Percentiles rank a stretch among this genome's conserved stretches.
Evolutionary conservation across 164 flowering plant species (phyloP).

Genomic region (Taxillus chinensis): DNA sequence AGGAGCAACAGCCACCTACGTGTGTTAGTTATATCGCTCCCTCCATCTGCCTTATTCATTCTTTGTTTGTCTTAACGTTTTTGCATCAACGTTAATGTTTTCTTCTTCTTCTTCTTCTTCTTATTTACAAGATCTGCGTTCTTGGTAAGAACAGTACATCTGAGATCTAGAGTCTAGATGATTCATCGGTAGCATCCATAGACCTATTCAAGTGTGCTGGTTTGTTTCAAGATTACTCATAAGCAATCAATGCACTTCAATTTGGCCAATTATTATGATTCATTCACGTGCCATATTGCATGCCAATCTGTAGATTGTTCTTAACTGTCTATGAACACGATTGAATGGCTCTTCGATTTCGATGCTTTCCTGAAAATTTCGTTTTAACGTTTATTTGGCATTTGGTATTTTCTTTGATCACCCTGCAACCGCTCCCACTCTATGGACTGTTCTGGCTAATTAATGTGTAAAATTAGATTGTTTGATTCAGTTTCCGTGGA

Average conservation of each 20-base stretch:
- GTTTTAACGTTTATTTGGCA: background rate
- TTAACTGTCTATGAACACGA: too few relatives aligned
- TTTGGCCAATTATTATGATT: too few relatives aligned
- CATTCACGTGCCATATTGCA: too few relatives aligned
- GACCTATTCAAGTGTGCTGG: too few relatives aligned
- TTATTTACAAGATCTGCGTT: background rate
- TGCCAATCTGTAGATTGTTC: too few relatives aligned
- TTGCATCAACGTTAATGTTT: background rate
- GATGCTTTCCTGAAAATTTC: background rate
- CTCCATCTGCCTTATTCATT: background rate
- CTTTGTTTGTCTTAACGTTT: background rate
- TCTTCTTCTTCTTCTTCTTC: background rate
- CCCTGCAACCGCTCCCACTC: too few relatives aligned
- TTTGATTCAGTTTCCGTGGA: background rate
- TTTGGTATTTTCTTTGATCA: too few relatives aligned
- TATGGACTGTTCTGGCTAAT: too few relatives aligned
- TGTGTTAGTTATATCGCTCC: constrained; percentile 2
- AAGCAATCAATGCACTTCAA: too few relatives aligned
- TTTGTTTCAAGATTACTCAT: too few relatives aligned
- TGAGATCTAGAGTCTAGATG: background rate
- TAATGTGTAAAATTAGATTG: background rate
- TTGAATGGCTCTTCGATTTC: background rate
- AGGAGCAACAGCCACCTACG: constrained; percentile 5
- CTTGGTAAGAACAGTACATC: background rate
- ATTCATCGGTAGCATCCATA: too few relatives aligned